Evolutionary conservation across 768 basidiomycete species (phyloP).

Genomic region (Pleurotus eryngii): DNA sequence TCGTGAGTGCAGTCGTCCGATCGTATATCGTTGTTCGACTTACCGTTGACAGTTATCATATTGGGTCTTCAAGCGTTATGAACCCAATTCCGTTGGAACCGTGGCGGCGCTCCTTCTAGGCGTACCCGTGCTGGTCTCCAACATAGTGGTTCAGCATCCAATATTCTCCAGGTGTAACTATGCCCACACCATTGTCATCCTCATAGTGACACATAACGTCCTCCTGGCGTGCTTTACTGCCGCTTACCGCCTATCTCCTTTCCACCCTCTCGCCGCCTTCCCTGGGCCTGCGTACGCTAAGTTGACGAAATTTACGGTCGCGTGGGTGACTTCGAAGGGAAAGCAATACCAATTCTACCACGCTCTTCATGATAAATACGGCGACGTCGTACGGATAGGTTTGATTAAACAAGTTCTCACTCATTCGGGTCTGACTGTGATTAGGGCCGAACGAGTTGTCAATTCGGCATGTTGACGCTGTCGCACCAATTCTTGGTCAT

Average conservation of each 20-base stretch:
- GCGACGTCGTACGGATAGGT: constrained; percentile 54
- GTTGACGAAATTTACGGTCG: constrained; percentile 33
- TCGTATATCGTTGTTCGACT: too few relatives aligned
- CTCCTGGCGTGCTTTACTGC: constrained; percentile 20
- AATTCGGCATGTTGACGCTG: constrained; percentile 39
- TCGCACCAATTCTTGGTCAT: constrained; percentile 45
- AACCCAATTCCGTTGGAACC: constrained; percentile 26
- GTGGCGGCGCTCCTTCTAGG: constrained; percentile 24
- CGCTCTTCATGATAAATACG: constrained; percentile 48
- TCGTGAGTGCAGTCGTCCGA: neutral
- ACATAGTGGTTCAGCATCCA: constrained; percentile 18
- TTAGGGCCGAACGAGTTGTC: constrained; percentile 60
- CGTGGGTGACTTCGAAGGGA: constrained; percentile 28
- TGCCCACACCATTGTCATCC: neutral
- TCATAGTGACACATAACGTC: neutral
- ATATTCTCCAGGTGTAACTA: neutral
- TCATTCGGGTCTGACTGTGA: neutral
- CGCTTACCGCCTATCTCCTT: constrained; percentile 34
- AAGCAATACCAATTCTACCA: constrained; percentile 41
- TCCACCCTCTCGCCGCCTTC: constrained; percentile 33
- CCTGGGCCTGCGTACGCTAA: constrained; percentile 30
- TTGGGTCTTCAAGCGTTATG: constrained; percentile 31
- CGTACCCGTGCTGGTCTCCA: constrained; percentile 21
- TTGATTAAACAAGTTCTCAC: constrained; percentile 17
- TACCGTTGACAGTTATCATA: constrained; percentile 21